A percentile compares a stretch with the other conserved stretches of the same genome.
phyloP scores from a whole-genome alignment of 2,329 filamentous ascomycete species.

The Botrytis fabae region DNA sequence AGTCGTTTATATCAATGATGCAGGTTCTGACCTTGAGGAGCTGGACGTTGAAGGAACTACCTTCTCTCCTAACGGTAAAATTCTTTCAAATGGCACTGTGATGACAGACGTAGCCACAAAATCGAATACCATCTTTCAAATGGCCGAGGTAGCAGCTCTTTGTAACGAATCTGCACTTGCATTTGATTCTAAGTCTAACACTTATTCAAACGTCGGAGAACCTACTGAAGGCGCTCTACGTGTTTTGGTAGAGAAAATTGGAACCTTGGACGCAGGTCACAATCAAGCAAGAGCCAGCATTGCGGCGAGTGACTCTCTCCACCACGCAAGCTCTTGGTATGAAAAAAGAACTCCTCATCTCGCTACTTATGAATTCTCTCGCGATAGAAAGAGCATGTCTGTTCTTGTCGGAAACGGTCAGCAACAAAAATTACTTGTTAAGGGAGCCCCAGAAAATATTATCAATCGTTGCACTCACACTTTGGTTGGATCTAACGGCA shows the following conservation, averaged over 20 bases:
- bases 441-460: conserved; percentile 93
- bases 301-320: conserved; percentile 61
- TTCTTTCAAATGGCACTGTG: conserved; percentile 67
- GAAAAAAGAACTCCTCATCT: conserved; percentile 73
- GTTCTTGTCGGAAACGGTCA: conserved; percentile 75
- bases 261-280: conserved; percentile 57
- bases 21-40: conserved; percentile 75
- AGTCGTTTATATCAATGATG: conserved; percentile 76
- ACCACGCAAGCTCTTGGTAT: conserved; percentile 82
- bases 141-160: conserved; percentile 69
- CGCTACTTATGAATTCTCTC: conserved; percentile 93
- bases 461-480: conserved; percentile 87
- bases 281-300: conserved; percentile 54
- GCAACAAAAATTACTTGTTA: conserved; percentile 82
- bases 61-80: conserved; percentile 78
- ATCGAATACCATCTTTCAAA: conserved; percentile 77
- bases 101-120: conserved; percentile 67
- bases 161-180: conserved; percentile 88
- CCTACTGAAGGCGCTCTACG: conserved; percentile 92
- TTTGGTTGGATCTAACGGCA: conserved; percentile 75
- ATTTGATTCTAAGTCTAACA: conserved; percentile 73
- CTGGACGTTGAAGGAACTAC: conserved; percentile 90
- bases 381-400: conserved; percentile 99
- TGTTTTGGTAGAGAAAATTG: conserved; percentile 90
- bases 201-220: conserved; percentile 84